phyloP scores from a whole-genome alignment of 2,329 filamentous ascomycete species.

The Colletotrichum caudatum region DNA sequence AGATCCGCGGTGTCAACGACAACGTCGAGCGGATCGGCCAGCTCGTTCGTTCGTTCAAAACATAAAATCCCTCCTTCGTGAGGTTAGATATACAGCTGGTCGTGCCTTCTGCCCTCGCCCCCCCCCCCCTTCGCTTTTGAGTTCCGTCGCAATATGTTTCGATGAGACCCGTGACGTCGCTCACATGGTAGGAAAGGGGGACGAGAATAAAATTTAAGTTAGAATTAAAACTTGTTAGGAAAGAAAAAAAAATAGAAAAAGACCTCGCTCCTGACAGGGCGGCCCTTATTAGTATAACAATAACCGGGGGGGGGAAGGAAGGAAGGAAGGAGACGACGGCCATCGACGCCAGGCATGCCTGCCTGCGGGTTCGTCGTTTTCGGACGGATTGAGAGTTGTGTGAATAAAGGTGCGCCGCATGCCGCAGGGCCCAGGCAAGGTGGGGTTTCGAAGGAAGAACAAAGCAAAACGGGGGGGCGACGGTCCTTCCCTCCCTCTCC shows the following conservation, averaged over 20 bases:
- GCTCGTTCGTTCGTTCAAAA: background rate
- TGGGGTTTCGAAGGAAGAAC: background rate
- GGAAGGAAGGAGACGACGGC: background rate
- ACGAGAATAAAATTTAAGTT: background rate
- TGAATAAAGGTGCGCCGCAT: background rate
- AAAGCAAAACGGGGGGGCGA: background rate
- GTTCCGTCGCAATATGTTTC: slow-evolving; percentile 8
- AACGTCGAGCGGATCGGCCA: background rate
- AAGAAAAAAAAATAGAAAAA: background rate
- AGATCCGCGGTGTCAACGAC: slow-evolving; percentile 15
- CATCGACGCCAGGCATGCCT: slow-evolving; percentile 1
- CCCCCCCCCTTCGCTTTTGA: background rate
- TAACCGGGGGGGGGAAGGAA: background rate
- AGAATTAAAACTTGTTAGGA: too few species aligned
- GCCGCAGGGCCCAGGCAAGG: slow-evolving; percentile 4
- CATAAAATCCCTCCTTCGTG: background rate
- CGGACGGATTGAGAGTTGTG: slow-evolving; percentile 3
- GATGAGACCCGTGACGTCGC: slow-evolving; percentile 5
- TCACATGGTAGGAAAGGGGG: too few species aligned
- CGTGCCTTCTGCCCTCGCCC: background rate
- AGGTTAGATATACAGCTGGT: background rate
- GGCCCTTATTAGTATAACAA: slow-evolving; percentile 10
- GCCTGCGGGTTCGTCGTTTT: slow-evolving; percentile 18
- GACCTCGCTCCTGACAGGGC: slow-evolving; percentile 4
- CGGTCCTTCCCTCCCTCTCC: too few species aligned